phyloP scores from a whole-genome alignment of 108 stramenopile genomes.

The Nannochloropsis salina region DNA sequence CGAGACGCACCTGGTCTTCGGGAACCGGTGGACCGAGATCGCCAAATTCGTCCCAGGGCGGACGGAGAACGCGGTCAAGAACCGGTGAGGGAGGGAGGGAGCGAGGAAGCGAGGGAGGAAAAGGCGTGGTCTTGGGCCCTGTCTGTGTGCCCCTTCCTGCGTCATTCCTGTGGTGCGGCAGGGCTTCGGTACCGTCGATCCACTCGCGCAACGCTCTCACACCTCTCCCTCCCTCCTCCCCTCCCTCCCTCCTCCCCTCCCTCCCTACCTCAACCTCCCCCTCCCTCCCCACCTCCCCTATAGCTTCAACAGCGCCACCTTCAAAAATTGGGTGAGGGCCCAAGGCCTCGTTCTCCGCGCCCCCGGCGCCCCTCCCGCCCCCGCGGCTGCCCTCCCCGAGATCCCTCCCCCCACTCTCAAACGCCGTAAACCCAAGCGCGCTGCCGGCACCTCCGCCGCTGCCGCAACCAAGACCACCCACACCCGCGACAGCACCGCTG shows the following conservation, averaged over 20 bases:
- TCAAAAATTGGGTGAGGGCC: conserved; percentile 48
- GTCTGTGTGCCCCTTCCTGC: too few relatives aligned
- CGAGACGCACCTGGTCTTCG: conserved; percentile 56
- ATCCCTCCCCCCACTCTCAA: background rate
- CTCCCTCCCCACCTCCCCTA: background rate
- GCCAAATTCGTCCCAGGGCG: conserved; percentile 64
- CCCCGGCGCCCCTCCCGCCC: background rate
- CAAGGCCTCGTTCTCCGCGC: conserved; percentile 5
- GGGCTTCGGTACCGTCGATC: too few relatives aligned
- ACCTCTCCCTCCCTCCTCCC: background rate
- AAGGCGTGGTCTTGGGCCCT: too few relatives aligned
- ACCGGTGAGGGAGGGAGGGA: conserved; percentile 29
- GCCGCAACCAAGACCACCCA: background rate
- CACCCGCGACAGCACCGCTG: background rate
- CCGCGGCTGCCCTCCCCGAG: background rate
- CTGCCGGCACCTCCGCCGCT: background rate
- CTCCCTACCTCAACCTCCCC: background rate
- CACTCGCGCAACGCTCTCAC: background rate
- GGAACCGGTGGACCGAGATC: conserved; percentile 64
- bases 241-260: background rate
- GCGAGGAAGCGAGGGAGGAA: too few relatives aligned
- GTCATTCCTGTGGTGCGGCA: too few relatives aligned
- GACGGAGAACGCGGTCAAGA: conserved; percentile 64
- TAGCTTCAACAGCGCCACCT: conserved; percentile 56
- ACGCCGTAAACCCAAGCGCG: background rate